These are phyloP conservation scores for Annulohypoxylon moriforme DNA, from an alignment of 495 filamentous ascomycete species.

Conservation along the genomic window DNA sequence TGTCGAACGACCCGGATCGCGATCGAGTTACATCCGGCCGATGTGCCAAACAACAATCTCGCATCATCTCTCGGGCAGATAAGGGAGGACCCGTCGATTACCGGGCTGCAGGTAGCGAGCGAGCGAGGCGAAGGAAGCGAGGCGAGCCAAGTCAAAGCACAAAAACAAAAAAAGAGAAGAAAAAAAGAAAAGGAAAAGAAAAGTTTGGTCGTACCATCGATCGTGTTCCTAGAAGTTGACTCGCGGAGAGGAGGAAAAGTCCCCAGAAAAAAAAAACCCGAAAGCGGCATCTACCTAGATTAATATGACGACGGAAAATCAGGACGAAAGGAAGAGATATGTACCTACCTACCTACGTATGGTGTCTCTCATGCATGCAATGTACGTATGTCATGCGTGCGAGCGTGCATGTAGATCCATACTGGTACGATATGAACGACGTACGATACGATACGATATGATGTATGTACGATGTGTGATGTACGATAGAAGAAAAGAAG, in stretches of 20 bases:
- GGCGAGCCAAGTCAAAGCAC: background rate
- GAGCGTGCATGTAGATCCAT: conserved; percentile 7
- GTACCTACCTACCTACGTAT: no score
- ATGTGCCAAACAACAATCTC: conserved; percentile 17
- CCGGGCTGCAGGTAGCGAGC: conserved; percentile 15
- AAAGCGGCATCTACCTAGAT: background rate
- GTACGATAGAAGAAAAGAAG: background rate
- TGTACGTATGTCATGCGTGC: conserved; percentile 27
- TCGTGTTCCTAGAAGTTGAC: no score
- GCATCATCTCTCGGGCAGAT: conserved; percentile 26
- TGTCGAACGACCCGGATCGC: conserved; percentile 21
- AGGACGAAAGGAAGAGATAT: background rate
- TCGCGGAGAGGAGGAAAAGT: no score
- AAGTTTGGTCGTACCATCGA: background rate
- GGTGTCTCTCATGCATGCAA: background rate
- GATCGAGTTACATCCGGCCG: conserved; percentile 42
- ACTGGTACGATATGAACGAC: conserved; percentile 8
- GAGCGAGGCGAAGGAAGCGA: conserved; percentile 2
- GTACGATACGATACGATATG: background rate
- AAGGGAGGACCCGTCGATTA: conserved; percentile 10
- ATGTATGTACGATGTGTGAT: conserved; percentile 20
- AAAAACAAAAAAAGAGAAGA: background rate
- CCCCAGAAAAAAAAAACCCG: background rate
- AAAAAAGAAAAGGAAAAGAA: background rate
- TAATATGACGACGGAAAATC: background rate